Evolutionary conservation across 1,284 basidiomycete species (phyloP), one percentile per base, ranked within the genome.

Genomic region (Somion occarium): DNA sequence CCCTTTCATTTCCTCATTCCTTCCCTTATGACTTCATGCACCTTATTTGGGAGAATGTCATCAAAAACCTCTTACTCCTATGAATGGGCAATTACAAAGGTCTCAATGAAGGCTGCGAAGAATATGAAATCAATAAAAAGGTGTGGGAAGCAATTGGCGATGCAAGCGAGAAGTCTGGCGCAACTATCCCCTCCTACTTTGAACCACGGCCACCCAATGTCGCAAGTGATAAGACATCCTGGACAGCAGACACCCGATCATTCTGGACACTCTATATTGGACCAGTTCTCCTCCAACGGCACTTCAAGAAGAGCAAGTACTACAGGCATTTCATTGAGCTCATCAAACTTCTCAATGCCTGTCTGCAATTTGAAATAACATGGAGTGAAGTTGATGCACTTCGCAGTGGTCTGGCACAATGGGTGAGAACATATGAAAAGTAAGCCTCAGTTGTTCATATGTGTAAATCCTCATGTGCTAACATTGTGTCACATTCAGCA

Each of bases 1-100:
- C 70, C 0, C 55, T 78, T 1, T 58, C 55, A 0, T 73, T 75
- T 46, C 71, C 75, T 0, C 0, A 23, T 0, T 76, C 70, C 0
- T 77, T 77, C 48, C 73, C 71, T 0, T 69, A 67, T 49, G 70
- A 78, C 51, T 74, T 76, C 56, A 78, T 78, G 76, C 74, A 78
- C 50, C 63, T 77, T 0, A 61, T 76, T 18, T 72, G 57, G 56
- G 71, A 74, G 54, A 76, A 76, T 48, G 34, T 71, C 0, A 51
- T 75, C 25, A 61, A 61, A 41, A 74, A 74, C 49, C 62, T 78
- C 0, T 61, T 74, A 42, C 52, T 58, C 0, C 61, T 69, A 0
- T 78, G 74, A 72, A 72, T 67, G 1, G 69, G 70, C 0, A 50
- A 57, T 1, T 76, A 65, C 61, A 76, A 74, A 50, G 67, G 54